phyloP scores from a whole-genome alignment of 192 early-diverging fungal genomes.

The Dispira simplex region DNA sequence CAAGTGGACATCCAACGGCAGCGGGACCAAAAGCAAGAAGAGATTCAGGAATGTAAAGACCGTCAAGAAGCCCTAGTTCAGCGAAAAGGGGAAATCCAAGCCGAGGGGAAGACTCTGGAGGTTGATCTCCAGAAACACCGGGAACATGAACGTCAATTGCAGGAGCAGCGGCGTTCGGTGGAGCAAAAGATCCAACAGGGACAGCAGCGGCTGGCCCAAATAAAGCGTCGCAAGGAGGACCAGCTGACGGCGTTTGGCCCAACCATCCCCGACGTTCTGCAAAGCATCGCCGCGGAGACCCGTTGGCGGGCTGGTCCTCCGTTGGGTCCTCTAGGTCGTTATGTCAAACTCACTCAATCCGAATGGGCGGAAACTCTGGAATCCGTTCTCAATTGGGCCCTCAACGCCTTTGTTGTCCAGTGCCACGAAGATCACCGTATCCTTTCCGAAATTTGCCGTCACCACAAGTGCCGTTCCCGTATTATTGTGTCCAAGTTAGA shows the following conservation, averaged over 20 bases:
- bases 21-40: slow-evolving; percentile 18
- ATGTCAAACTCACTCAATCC: slow-evolving; percentile 36
- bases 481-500: slow-evolving; percentile 46
- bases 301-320: slow-evolving; percentile 31
- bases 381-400: slow-evolving; percentile 34
- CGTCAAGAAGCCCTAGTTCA: slow-evolving; percentile 20
- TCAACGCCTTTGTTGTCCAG: slow-evolving; percentile 58
- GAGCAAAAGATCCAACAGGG: slow-evolving; percentile 15
- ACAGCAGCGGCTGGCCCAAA: slow-evolving; percentile 20
- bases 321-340: slow-evolving; percentile 53
- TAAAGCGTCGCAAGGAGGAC: slow-evolving; percentile 46
- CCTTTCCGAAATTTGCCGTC: slow-evolving; percentile 34
- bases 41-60: slow-evolving; percentile 22
- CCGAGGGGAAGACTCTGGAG: slow-evolving; percentile 20
- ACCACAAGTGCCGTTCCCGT: slow-evolving; percentile 26
- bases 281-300: slow-evolving; percentile 25
- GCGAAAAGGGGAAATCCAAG: slow-evolving; percentile 16
- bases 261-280: slow-evolving; percentile 40
- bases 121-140: slow-evolving; percentile 21
- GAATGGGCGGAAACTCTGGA: slow-evolving; percentile 46
- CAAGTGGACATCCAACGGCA: slow-evolving; percentile 11
- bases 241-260: slow-evolving; percentile 58
- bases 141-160: not conserved
- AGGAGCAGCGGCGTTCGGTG: slow-evolving; percentile 13
- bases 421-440: slow-evolving; percentile 39